A percentile compares a stretch with the other conserved stretches of the same genome.
These are phyloP conservation scores for Aquilaria yunnanensis DNA, from an alignment of 345 rosid genomes.

Conservation along the genomic window DNA sequence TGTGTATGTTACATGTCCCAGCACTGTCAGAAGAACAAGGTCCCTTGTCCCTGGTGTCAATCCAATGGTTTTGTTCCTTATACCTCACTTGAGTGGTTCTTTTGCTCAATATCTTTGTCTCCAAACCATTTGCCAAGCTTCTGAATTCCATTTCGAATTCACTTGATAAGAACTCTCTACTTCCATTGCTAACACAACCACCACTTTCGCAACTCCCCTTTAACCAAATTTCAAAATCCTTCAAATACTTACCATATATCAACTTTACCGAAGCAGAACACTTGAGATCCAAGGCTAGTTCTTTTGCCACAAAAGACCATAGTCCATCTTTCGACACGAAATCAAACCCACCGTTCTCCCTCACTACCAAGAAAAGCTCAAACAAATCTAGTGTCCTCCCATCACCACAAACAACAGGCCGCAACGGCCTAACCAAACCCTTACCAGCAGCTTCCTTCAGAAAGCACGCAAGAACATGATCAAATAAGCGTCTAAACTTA, in stretches of 20 bases:
- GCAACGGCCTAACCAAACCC: slow-evolving; percentile 45
- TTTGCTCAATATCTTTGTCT: slow-evolving; percentile 14
- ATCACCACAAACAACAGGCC: slow-evolving; percentile 44
- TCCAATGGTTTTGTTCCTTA: slow-evolving; percentile 11
- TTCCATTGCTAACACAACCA: slow-evolving; percentile 18
- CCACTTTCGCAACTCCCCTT: slow-evolving; percentile 22
- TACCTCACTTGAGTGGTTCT: slow-evolving; percentile 14
- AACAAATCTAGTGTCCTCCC: slow-evolving; percentile 54
- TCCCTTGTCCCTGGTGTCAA: slow-evolving; percentile 11
- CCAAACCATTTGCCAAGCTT: slow-evolving; percentile 22
- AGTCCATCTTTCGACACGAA: slow-evolving; percentile 39
- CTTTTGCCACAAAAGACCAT: slow-evolving; percentile 48
- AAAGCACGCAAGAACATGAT: slow-evolving; percentile 42
- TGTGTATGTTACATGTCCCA: slow-evolving; percentile 9
- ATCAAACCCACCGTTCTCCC: slow-evolving; percentile 54
- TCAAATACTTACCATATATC: slow-evolving; percentile 50
- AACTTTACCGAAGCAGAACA: slow-evolving; percentile 36
- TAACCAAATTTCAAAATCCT: slow-evolving; percentile 48
- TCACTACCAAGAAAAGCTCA: slow-evolving; percentile 50
- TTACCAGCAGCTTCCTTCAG: slow-evolving; percentile 27
- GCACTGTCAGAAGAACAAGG: slow-evolving; percentile 9
- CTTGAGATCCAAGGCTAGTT: slow-evolving; percentile 38
- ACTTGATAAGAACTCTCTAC: slow-evolving; percentile 19
- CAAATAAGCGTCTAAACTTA: slow-evolving; percentile 41
- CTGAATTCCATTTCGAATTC: slow-evolving; percentile 44